Conservation (phyloP, 176 grass and related monocot species). For the Oryza rufipogon region DNA sequence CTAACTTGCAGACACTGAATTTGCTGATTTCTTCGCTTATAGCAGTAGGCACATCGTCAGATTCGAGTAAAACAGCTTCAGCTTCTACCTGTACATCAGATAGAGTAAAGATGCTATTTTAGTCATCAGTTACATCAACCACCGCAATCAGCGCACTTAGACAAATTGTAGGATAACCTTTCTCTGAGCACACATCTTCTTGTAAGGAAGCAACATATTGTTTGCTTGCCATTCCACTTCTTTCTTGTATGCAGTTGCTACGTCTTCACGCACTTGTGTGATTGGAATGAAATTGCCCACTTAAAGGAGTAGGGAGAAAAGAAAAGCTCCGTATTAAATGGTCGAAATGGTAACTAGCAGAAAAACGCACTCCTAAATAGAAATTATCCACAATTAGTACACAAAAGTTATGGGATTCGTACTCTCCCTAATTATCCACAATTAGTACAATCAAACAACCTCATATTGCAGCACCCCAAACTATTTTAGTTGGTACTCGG, state of each 20-base stretch:
- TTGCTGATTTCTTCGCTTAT: slow-evolving; percentile 72
- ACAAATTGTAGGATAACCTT: slow-evolving; percentile 37
- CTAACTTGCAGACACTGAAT: slow-evolving; percentile 71
- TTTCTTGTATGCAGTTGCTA: slow-evolving; percentile 68
- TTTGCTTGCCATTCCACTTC: slow-evolving; percentile 75
- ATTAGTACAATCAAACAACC: slow-evolving; percentile 3
- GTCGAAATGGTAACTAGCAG: background rate
- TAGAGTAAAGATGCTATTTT: slow-evolving; percentile 15
- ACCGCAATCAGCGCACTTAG: too few species aligned
- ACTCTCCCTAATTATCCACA: background rate
- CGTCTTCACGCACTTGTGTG: slow-evolving; percentile 73
- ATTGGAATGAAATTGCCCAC: slow-evolving; percentile 88
- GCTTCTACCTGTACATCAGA: slow-evolving; percentile 68
- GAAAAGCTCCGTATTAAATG: slow-evolving; percentile 5
- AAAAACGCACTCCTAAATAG: background rate
- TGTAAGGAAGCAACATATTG: slow-evolving; percentile 59
- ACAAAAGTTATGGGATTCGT: background rate
- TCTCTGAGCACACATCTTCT: slow-evolving; percentile 72
- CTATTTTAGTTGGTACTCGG: slow-evolving; percentile 3
- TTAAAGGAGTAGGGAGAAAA: slow-evolving; percentile 26
- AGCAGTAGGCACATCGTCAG: slow-evolving; percentile 63
- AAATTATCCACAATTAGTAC: background rate
- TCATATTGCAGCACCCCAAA: slow-evolving; percentile 14
- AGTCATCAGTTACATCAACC: background rate
- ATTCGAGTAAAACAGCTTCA: slow-evolving; percentile 77